Evolutionary conservation across 108 stramenopile species (phyloP).

Genomic region (Skeletonema marinoi): DNA sequence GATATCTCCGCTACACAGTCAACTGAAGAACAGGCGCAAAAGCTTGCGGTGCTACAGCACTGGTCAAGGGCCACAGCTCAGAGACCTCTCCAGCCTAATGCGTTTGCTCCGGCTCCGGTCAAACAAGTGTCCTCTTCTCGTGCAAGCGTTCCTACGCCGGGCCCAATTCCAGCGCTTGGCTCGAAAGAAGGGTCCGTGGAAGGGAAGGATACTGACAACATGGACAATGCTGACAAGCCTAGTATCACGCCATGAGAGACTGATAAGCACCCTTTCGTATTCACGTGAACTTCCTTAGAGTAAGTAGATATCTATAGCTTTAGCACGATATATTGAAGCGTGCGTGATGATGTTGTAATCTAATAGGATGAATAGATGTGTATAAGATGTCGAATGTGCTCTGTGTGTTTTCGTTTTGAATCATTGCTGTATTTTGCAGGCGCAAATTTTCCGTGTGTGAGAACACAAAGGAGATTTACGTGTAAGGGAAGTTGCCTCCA

Average conservation of each 20-base stretch:
- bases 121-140: neutral
- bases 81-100: slow-evolving; percentile 16
- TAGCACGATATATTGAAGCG: neutral
- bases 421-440: neutral
- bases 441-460: neutral
- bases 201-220: neutral
- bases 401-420: neutral
- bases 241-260: neutral
- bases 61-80: slow-evolving; percentile 16
- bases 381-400: too few relatives aligned
- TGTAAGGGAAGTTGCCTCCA: too few relatives aligned
- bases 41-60: slow-evolving; percentile 7
- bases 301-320: neutral
- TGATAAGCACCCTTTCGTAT: neutral
- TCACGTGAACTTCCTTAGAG: too few relatives aligned
- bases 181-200: neutral
- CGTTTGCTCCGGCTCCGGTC: neutral
- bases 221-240: neutral
- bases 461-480: too few relatives aligned
- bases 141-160: neutral
- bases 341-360: neutral
- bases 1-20: neutral
- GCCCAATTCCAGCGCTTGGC: neutral
- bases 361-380: too few relatives aligned
- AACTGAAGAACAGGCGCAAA: neutral